These are phyloP conservation scores for Podaxis carcinomalis DNA, from an alignment of 768 basidiomycete genomes.

Conservation along the genomic window DNA sequence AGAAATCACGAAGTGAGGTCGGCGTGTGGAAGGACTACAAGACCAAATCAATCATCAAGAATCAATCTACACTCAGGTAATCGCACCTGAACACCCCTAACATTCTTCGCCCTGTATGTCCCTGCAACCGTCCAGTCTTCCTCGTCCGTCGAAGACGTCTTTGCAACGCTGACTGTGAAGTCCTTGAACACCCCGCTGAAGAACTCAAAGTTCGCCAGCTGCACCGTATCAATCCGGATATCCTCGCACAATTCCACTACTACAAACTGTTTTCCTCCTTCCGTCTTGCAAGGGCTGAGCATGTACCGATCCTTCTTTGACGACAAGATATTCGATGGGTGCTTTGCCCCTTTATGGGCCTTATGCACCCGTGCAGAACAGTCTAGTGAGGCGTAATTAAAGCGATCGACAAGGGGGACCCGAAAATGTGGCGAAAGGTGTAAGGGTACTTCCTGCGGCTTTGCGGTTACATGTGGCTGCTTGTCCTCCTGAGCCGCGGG, in stretches of 20 bases:
- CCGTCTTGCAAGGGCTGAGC: constrained; percentile 83
- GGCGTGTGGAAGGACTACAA: constrained; percentile 74
- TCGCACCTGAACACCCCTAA: constrained; percentile 82
- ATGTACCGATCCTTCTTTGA: constrained; percentile 93
- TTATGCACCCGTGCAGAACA: constrained; percentile 92
- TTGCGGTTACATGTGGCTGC: constrained; percentile 17
- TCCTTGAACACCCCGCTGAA: constrained; percentile 96
- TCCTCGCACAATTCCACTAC: constrained; percentile 98
- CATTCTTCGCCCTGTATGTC: constrained; percentile 80
- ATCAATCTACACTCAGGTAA: constrained; percentile 19
- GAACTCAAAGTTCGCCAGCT: constrained; percentile 96
- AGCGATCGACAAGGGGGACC: constrained; percentile 78
- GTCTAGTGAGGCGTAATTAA: constrained; percentile 92
- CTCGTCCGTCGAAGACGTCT: constrained; percentile 56
- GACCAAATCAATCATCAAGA: not conserved
- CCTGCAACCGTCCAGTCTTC: constrained; percentile 74
- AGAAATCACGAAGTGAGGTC: constrained; percentile 73
- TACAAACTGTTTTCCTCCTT: constrained; percentile 66
- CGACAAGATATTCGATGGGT: constrained; percentile 77
- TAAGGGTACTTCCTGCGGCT: constrained; percentile 23
- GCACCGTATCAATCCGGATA: constrained; percentile 93
- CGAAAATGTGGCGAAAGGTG: constrained; percentile 55
- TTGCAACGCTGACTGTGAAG: constrained; percentile 81
- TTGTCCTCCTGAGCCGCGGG: constrained; percentile 10
- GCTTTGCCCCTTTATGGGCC: constrained; percentile 78